phyloP scores from a whole-genome alignment of 1,139 yeast species.

The Pichia sp. region DNA sequence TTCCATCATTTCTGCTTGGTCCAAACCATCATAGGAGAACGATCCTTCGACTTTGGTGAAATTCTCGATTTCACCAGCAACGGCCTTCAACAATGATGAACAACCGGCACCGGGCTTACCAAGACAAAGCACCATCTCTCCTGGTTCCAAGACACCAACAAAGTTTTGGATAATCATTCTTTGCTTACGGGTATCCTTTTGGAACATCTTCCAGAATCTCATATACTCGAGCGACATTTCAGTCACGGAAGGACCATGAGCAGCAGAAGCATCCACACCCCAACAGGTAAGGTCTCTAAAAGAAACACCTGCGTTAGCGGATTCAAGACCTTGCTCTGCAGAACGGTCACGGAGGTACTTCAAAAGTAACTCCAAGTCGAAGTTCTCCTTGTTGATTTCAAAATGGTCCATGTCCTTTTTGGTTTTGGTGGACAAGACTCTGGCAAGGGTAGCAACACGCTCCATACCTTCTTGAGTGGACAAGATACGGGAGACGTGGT shows the following conservation, averaged over 20 bases:
- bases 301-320: slow-evolving; percentile 44
- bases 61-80: slow-evolving; percentile 33
- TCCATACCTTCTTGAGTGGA: slow-evolving; percentile 24
- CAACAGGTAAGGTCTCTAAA: slow-evolving; percentile 42
- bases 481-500: slow-evolving; percentile 22
- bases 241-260: slow-evolving; percentile 22
- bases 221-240: slow-evolving; percentile 2
- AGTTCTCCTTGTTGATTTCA: slow-evolving; percentile 23
- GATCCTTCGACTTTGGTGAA: slow-evolving; percentile 27
- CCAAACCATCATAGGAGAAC: slow-evolving; percentile 43
- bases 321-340: slow-evolving; percentile 42
- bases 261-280: slow-evolving; percentile 45
- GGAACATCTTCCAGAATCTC: slow-evolving; percentile 3
- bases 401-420: slow-evolving; percentile 23
- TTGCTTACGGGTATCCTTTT: slow-evolving; percentile 9
- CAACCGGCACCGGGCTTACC: slow-evolving; percentile 57
- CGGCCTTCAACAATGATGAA: slow-evolving; percentile 39
- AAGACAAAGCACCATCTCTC: slow-evolving; percentile 41
- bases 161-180: slow-evolving; percentile 13
- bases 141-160: slow-evolving; percentile 11
- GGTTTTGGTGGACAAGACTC: slow-evolving; percentile 26
- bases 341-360: slow-evolving; percentile 34
- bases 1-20: slow-evolving; percentile 60
- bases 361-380: slow-evolving; percentile 32
- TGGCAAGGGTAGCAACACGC: slow-evolving; percentile 24